A percentile compares a stretch with the other conserved stretches of the same genome.
Evolutionary conservation across 352 stramenopile species (phyloP).

Genomic region (Phytophthora ramorum): DNA sequence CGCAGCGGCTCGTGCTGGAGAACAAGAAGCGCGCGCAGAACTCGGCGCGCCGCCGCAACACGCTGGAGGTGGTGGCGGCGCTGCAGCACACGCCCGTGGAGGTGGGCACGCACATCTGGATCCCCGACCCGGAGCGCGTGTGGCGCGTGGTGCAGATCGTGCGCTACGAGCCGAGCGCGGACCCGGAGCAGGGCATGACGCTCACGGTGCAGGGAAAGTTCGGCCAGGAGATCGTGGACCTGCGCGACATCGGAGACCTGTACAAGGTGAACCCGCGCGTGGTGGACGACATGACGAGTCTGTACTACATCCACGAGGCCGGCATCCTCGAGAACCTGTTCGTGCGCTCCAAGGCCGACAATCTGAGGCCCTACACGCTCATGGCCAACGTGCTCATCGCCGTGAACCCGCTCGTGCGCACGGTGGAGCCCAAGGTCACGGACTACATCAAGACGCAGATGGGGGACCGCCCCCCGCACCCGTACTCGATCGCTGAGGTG

Average conservation of each 20-base stretch:
- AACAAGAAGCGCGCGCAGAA: slow-evolving; percentile 80
- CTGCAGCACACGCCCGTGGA: slow-evolving; percentile 78
- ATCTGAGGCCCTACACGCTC: slow-evolving; percentile 86
- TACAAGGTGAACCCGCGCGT: slow-evolving; percentile 89
- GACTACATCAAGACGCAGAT: slow-evolving; percentile 92
- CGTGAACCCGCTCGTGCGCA: slow-evolving; percentile 85
- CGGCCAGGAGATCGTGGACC: slow-evolving; percentile 76
- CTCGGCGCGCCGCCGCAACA: slow-evolving; percentile 73
- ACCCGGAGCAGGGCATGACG: slow-evolving; percentile 70
- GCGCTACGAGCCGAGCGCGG: slow-evolving; percentile 49
- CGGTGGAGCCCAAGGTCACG: slow-evolving; percentile 84
- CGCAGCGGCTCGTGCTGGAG: slow-evolving; percentile 86
- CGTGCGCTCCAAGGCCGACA: slow-evolving; percentile 74
- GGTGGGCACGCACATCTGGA: slow-evolving; percentile 85
- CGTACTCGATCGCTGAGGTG: slow-evolving; percentile 87
- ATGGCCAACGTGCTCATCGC: slow-evolving; percentile 91
- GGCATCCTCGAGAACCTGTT: slow-evolving; percentile 86
- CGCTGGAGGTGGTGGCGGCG: slow-evolving; percentile 69
- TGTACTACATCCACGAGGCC: slow-evolving; percentile 92
- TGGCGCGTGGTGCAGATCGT: slow-evolving; percentile 89
- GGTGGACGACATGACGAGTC: slow-evolving; percentile 87
- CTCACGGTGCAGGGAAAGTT: slow-evolving; percentile 75
- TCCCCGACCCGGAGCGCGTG: slow-evolving; percentile 82
- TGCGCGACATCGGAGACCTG: slow-evolving; percentile 85
- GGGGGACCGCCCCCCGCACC: slow-evolving; percentile 82